A percentile compares a stretch with the other conserved stretches of the same genome.
These are phyloP conservation scores for Rhizoctonia solani DNA, from an alignment of 1,284 basidiomycete species.

Conservation along the genomic window DNA sequence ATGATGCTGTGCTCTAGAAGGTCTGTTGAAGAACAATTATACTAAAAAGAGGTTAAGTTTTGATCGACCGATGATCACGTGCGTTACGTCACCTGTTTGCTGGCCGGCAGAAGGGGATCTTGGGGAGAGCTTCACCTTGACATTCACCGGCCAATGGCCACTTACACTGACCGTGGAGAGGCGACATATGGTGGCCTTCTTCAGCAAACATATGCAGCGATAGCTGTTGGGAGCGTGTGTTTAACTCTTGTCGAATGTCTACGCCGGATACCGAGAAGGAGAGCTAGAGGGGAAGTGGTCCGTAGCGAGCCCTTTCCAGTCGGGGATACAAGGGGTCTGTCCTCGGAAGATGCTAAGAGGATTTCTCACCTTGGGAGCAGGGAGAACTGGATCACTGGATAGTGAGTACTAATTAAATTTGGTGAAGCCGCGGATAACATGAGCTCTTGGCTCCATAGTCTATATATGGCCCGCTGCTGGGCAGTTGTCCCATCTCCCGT, in stretches of 20 bases:
- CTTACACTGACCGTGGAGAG: constrained; percentile 9
- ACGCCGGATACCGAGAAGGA: constrained; percentile 24
- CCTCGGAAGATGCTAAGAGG: background rate
- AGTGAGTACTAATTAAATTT: constrained; percentile 1
- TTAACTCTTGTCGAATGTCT: constrained; percentile 25
- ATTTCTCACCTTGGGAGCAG: constrained; percentile 14
- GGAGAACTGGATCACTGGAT: constrained; percentile 32
- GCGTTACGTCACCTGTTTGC: no score
- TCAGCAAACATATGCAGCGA: constrained; percentile 30
- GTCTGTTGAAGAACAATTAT: no score
- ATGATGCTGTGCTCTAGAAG: no score
- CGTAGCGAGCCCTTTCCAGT: constrained; percentile 11
- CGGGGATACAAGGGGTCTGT: constrained; percentile 7
- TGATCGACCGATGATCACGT: no score
- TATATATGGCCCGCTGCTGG: constrained; percentile 33
- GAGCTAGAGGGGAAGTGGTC: constrained; percentile 15
- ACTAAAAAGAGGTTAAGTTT: no score
- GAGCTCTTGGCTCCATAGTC: constrained; percentile 7
- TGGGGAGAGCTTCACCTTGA: background rate
- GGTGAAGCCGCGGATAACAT: background rate
- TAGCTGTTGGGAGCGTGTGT: constrained; percentile 13
- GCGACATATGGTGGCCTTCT: constrained; percentile 28
- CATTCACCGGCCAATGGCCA: constrained; percentile 19
- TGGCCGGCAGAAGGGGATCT: background rate
- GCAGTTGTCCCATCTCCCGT: constrained; percentile 44